Base-by-base conservation (phyloP, 495 filamentous ascomycete species). In the Trichoderma erinaceum region DNA sequence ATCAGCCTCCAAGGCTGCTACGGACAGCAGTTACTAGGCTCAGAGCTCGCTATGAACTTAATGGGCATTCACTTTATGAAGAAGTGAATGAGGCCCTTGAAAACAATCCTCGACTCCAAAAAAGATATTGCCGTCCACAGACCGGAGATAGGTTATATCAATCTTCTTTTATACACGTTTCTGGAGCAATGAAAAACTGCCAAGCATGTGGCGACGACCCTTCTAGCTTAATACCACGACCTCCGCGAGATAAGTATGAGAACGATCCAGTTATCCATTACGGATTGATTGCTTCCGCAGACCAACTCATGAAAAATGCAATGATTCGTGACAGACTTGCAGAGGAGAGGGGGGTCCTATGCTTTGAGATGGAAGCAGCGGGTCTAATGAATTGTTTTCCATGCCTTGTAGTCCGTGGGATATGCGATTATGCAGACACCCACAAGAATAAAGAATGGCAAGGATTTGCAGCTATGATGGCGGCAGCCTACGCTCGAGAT, bases 391-490 rank as follows among this genome's bases (percentile, higher is more conserved):
- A 63, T 13, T 16, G 29, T 12, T 63, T 63, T 13, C 56, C 56
- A 12, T 63, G 56, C 61, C n/a, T 80, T 0, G 71, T 80, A 16
- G 74, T 80, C 67, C 77, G 79, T 63, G 74, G 75, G 10, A 75
- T 79, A 16, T 77, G 73, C 52, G 78, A 81, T 64, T 81, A 81
- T 69, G 69, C 78, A 10, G 56, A 63, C n/a, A 25, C 56, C 11
- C 38, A 65, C 58, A 79, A 79, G 70, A 78, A 77, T 66, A 70
- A 76, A 4, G 2, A 32, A n/a, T 75, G 74, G 74, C 70, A 74
- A 50, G 50, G 44, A 0, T 70, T 71, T 43, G 73, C 71, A 7
- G 72, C 74, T 12, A 67, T 69, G 10, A 67, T 67, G 10, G 71
- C 67, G 0, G 70, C 74, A 5, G 72, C 74, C 0, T 75, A 70